Evolutionary conservation across 768 basidiomycete genomes (phyloP).

Genomic region (Neoboletus magnificus): DNA sequence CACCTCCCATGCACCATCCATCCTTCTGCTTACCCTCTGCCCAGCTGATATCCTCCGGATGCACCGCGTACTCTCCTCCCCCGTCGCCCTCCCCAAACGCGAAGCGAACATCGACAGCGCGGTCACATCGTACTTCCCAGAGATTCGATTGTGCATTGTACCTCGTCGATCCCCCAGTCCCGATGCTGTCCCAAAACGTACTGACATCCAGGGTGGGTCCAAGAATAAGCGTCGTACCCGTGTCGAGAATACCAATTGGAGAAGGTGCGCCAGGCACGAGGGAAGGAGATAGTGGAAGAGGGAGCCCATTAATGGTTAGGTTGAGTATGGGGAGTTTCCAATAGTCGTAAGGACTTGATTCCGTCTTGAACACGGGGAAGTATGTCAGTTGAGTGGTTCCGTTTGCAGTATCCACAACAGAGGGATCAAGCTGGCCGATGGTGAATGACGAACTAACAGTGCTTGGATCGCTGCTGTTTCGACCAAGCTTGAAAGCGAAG

Average conservation of each 20-base stretch:
- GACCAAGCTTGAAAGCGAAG: conserved; percentile 51
- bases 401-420: conserved; percentile 20
- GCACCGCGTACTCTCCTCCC: conserved; percentile 40
- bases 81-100: conserved; percentile 38
- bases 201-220: conserved; percentile 52
- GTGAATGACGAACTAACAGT: conserved; percentile 43
- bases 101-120: conserved; percentile 45
- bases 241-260: conserved; percentile 59
- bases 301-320: conserved; percentile 42
- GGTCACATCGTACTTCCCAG: conserved; percentile 53
- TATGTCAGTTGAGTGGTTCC: conserved; percentile 33
- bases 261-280: conserved; percentile 39
- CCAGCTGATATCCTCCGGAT: conserved; percentile 55
- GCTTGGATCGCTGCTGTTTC: conserved; percentile 23
- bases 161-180: conserved; percentile 36
- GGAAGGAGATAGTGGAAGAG: conserved; percentile 43
- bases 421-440: conserved; percentile 47
- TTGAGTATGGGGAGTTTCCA: conserved; percentile 54
- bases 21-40: conserved; percentile 36
- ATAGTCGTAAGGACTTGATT: conserved; percentile 43
- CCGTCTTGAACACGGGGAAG: conserved; percentile 39
- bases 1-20: conserved; percentile 55
- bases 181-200: conserved; percentile 49
- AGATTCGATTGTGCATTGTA: conserved; percentile 34
- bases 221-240: conserved; percentile 56